Base-by-base conservation (phyloP, 768 basidiomycete species). In the Tulasnella sp. region DNA sequence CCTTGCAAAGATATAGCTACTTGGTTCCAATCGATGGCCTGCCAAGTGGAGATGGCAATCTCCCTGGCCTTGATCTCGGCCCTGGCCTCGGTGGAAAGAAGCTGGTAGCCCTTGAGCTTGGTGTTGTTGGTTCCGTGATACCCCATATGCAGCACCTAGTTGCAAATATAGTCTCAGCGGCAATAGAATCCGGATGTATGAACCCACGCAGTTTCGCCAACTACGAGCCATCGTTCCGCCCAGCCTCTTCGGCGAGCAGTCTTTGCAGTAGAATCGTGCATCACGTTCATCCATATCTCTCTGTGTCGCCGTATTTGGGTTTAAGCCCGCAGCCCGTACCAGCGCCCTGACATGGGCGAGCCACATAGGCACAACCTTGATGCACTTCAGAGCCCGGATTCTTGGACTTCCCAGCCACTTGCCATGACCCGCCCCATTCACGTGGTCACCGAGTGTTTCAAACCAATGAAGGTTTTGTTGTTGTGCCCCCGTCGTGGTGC, bases 211-310 rank as follows among this genome's bases (percentile, higher is more conserved):
- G n/a, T 69, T 69, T 37, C 64, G 24, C 64, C 64, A 69, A 34
- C n/a, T 69, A 1, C 64, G 64, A 31, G 64, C 64, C 5, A 54
- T 2, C 44, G 2, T 46, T 16, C 44, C 44, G 14, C 44, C 44
- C 44, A 6, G 16, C 11, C 16, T 46, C 44, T 46, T 46, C 44
- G 11, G 31, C 16, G 50, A 54, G 28, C 77, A 78, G 31, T 72
- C 28, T 24, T 69, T 31, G 42, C 77, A 78, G 24, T 41, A 78
- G 14, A 78, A 64, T 20, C 77, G 54, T 2, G 77, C 77, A 78
- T 78, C 77, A 8, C 37, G 31, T 8, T 41, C 58, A 34, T 78
- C 77, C 77, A 78, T 40, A 40, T 78, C 77, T 3, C 8, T 28
- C 20, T n/a, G 31, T 2, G 54, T 64, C 28, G 77, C 34, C 7